Evolutionary conservation across 345 rosid genomes (phyloP).

Genomic region (Brassica cretica): DNA sequence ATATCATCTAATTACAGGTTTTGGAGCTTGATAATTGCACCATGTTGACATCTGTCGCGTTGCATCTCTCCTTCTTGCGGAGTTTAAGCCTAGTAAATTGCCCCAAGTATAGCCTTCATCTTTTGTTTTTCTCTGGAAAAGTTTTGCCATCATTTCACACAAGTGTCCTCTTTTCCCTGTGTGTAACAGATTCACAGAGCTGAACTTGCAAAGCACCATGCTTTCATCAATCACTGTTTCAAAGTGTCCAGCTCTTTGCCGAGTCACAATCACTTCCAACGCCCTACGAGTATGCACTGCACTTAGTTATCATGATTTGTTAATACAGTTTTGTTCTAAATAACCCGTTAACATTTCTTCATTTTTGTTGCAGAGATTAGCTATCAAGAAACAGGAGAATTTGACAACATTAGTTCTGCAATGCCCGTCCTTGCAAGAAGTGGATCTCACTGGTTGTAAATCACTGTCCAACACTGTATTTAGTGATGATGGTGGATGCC

Average conservation of each 20-base stretch:
- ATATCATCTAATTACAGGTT: conserved; percentile 53
- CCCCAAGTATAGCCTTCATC: conserved; percentile 55
- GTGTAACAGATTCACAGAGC: conserved; percentile 71
- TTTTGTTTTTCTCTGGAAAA: not conserved
- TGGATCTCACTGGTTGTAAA: conserved; percentile 95
- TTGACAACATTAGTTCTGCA: conserved; percentile 70
- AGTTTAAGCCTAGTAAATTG: conserved; percentile 78
- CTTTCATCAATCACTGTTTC: conserved; percentile 82
- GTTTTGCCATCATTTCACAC: conserved; percentile 4
- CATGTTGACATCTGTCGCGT: conserved; percentile 74
- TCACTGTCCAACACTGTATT: conserved; percentile 66
- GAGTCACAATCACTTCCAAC: conserved; percentile 72
- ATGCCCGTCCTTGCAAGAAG: conserved; percentile 83
- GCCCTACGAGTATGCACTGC: conserved; percentile 63
- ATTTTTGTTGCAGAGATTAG: conserved; percentile 66
- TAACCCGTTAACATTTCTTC: not conserved
- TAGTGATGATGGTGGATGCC: conserved; percentile 88
- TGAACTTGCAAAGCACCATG: conserved; percentile 65
- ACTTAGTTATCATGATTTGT: not conserved
- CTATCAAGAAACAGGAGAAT: conserved; percentile 87
- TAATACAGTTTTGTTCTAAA: conserved; percentile 17
- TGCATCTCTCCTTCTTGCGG: conserved; percentile 80
- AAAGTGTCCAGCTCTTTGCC: conserved; percentile 74
- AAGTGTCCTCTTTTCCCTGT: not conserved
- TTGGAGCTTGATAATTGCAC: conserved; percentile 91